These are phyloP conservation scores for Straminergon stramineum DNA, from an alignment of 225 moss, liverwort and hornwort genomes.

Conservation along the genomic window DNA sequence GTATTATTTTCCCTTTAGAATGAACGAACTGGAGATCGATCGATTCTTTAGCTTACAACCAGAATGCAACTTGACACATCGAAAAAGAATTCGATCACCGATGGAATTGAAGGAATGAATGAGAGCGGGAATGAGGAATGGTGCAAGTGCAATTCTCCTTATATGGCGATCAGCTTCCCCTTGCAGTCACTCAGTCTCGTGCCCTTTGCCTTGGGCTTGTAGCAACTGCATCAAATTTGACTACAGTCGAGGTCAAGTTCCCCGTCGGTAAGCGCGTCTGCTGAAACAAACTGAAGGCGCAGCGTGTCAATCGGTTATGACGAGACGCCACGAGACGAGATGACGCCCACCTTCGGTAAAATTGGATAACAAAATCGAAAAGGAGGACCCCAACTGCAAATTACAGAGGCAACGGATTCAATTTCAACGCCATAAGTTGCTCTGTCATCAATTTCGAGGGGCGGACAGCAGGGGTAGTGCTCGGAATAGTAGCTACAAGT, in stretches of 20 bases:
- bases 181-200: background rate
- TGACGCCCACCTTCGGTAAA: background rate
- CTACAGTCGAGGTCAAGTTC: background rate
- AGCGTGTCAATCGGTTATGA: too few relatives aligned
- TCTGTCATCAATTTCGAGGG: background rate
- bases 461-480: too few relatives aligned
- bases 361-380: too few relatives aligned
- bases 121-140: background rate
- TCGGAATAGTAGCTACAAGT: background rate
- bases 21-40: background rate
- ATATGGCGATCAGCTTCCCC: background rate
- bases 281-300: background rate
- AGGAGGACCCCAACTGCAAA: background rate
- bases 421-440: background rate
- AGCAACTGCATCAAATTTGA: background rate
- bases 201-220: background rate
- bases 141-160: background rate
- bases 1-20: background rate
- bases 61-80: too few relatives aligned
- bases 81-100: background rate
- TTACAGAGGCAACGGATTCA: background rate
- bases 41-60: too few relatives aligned
- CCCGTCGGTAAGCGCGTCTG: slow-evolving; percentile 4
- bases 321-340: background rate
- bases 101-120: too few relatives aligned